phyloP scores from a whole-genome alignment of 179 eudicot species.

The Silene noctiflora region DNA sequence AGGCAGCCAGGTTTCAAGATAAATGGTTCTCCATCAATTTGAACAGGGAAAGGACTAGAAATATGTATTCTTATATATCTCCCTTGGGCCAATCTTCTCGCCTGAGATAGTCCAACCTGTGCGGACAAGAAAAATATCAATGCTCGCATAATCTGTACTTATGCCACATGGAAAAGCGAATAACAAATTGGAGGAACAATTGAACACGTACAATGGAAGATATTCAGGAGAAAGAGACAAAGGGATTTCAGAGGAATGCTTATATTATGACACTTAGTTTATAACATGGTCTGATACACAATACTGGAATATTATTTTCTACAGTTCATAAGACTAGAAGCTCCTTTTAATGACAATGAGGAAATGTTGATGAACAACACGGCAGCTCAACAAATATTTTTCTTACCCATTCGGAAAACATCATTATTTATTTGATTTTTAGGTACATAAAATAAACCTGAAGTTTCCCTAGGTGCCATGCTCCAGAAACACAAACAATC shows the following conservation, averaged over 20 bases:
- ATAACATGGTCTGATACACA: not conserved
- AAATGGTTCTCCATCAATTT: conserved; percentile 89
- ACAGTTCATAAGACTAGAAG: not conserved
- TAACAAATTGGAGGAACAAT: conserved; percentile 2
- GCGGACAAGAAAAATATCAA: conserved; percentile 3
- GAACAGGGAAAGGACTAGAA: conserved; percentile 75
- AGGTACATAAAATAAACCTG: conserved; percentile 41
- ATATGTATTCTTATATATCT: conserved; percentile 53
- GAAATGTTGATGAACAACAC: not conserved
- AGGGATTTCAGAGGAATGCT: not conserved
- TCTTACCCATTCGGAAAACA: not conserved
- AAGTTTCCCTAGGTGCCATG: conserved; percentile 89
- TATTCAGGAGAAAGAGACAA: not conserved
- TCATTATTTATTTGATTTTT: not conserved
- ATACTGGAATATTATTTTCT: not conserved
- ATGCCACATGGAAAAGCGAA: not conserved
- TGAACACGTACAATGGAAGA: not conserved
- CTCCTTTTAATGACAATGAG: not conserved
- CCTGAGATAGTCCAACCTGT: conserved; percentile 93
- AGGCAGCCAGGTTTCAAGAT: conserved; percentile 80
- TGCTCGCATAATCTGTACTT: not conserved
- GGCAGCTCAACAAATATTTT: not conserved
- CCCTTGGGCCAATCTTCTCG: conserved; percentile 84
- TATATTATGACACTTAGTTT: not conserved
- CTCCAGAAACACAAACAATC: conserved; percentile 77